Base-by-base conservation (phyloP, 139 green algal species). In the Nannochloris sp. region DNA sequence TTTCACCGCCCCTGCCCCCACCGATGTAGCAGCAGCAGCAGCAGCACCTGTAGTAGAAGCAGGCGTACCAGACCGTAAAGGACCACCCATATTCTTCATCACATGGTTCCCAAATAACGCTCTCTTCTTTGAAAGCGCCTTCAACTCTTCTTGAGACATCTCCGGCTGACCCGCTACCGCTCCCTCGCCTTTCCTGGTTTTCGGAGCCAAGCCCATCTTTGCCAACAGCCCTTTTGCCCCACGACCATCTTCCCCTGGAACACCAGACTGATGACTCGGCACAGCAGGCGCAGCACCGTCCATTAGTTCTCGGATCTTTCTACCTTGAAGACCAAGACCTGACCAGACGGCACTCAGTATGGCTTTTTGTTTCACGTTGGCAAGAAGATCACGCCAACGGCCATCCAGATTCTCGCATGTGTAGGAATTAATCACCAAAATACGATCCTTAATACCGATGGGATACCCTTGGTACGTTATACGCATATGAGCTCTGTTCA, bases 331-430 rank as follows among this genome's bases (percentile, higher is more conserved):
- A 31, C 87, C 87, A 6, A 76, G 63, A 4, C 76, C 73, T 9
- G 54, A 80, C 75, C 87, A 90, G 59, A 89, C 54, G 54, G 84
- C 75, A 10, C 68, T 84, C 25, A 78, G 75, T 13, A 91, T 56
- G 8, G 78, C 73, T 68, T 91, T 83, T 83, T 83, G 88, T 72
- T 93, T 93, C 70, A 92, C 78, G 46, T 53, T 60, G 51, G 80
- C 80, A 32, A 90, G 64, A 42, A 92, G 71, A 56, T 85, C 83
- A 29, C 57, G 61, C 87, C 83, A 92, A 25, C 71, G 63, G 7
- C 87, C 87, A 51, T 90, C 83, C 24, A 92, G 54, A 51, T 82
- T 71, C 15, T 71, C 53, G 64, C 90, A 93, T 61, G 85, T 85
- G 24, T 78, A 60, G 23, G 71, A 70, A 61, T 92, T 84, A 35